Percentiles rank a stretch among this genome's conserved stretches.
These are phyloP conservation scores for Meyerozyma sp. DNA, from an alignment of 1,139 yeast species.

Conservation along the genomic window DNA sequence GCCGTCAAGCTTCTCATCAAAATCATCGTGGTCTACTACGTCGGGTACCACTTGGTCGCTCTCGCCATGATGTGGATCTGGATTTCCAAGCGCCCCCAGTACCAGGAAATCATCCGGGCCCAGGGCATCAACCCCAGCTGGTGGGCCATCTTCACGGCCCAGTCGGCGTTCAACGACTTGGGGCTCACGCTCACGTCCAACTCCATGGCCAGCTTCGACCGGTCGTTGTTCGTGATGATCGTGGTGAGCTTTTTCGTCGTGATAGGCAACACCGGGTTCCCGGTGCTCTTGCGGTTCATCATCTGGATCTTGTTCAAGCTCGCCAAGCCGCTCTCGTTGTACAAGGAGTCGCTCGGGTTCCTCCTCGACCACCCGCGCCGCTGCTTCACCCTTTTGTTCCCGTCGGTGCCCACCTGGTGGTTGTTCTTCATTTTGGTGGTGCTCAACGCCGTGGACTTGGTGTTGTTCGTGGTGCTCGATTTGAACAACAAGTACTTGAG, in stretches of 20 bases:
- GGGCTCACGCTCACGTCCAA: constrained; percentile 78
- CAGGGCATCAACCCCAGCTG: constrained; percentile 70
- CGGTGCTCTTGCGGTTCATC: constrained; percentile 68
- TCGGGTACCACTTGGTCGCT: constrained; percentile 69
- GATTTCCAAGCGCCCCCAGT: constrained; percentile 42
- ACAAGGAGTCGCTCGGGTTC: constrained; percentile 77
- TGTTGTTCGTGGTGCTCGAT: constrained; percentile 77
- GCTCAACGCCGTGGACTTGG: constrained; percentile 71
- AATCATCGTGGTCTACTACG: constrained; percentile 60
- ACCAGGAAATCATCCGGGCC: constrained; percentile 35
- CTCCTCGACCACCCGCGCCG: constrained; percentile 94
- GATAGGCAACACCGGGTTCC: constrained; percentile 93
- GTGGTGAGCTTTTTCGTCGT: constrained; percentile 65
- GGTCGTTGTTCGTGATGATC: constrained; percentile 60
- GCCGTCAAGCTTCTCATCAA: constrained; percentile 73
- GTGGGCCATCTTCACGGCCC: constrained; percentile 89
- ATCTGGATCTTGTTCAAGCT: constrained; percentile 74
- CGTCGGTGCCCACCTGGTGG: constrained; percentile 96
- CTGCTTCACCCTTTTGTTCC: constrained; percentile 88
- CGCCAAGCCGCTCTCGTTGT: constrained; percentile 60
- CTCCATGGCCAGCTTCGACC: constrained; percentile 64
- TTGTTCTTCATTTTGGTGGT: constrained; percentile 65
- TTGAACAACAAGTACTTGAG: constrained; percentile 45
- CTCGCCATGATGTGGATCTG: constrained; percentile 61
- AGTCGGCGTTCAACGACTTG: constrained; percentile 75